phyloP scores from a whole-genome alignment of 1,284 basidiomycete species.

The Ustilago esculenta region DNA sequence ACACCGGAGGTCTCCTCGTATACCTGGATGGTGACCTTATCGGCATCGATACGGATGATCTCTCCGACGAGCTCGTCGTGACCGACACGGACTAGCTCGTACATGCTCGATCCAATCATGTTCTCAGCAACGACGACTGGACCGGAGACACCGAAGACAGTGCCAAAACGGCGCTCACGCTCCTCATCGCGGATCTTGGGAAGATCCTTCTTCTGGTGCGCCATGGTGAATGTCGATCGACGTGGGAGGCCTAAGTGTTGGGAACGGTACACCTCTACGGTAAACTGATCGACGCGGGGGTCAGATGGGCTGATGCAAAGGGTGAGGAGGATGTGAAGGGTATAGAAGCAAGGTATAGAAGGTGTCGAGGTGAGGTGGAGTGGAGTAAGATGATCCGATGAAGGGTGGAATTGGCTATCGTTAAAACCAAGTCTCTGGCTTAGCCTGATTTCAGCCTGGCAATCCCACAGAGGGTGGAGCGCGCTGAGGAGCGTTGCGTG shows the following conservation, averaged over 20 bases:
- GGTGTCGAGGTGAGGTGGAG: neutral
- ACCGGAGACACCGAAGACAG: slow-evolving; percentile 65
- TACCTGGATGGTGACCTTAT: slow-evolving; percentile 91
- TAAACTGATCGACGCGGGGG: neutral
- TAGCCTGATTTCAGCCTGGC: too few species aligned
- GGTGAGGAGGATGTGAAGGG: neutral
- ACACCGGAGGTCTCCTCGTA: slow-evolving; percentile 84
- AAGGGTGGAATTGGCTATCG: too few species aligned
- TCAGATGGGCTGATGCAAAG: neutral
- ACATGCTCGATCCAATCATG: slow-evolving; percentile 67
- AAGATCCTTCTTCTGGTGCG: slow-evolving; percentile 63
- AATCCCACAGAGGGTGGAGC: too few species aligned
- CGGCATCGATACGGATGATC: slow-evolving; percentile 65
- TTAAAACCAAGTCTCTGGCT: too few species aligned
- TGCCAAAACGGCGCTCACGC: slow-evolving; percentile 58
- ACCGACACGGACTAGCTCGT: slow-evolving; percentile 67
- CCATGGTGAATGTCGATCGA: slow-evolving; percentile 43
- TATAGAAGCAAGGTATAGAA: slow-evolving; percentile 9
- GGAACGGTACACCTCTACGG: neutral
- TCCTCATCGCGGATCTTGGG: slow-evolving; percentile 66
- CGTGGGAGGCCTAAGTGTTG: neutral
- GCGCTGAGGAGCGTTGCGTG: slow-evolving; percentile 2
- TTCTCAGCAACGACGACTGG: slow-evolving; percentile 66
- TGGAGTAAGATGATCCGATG: neutral
- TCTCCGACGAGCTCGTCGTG: slow-evolving; percentile 66